A percentile compares a stretch with the other conserved stretches of the same genome.
Conservation (phyloP, 495 filamentous ascomycete species). For the Penicillium robsamsonii region DNA sequence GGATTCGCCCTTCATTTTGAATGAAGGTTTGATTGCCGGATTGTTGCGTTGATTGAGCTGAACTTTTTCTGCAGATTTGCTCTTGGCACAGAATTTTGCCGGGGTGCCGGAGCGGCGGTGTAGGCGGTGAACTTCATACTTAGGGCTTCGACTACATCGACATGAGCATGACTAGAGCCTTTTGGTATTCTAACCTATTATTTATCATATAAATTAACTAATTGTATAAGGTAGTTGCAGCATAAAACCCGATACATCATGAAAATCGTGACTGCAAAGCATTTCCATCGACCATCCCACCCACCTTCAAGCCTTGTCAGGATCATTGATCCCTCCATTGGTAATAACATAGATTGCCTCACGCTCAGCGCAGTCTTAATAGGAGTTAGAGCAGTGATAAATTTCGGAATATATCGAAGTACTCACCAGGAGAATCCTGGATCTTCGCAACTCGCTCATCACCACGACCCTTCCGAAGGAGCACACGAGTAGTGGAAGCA, state of each 20-base stretch:
- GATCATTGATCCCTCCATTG: slow-evolving; percentile 72
- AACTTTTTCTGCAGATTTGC: slow-evolving; percentile 22
- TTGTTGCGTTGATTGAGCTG: slow-evolving; percentile 18
- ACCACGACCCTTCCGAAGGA: slow-evolving; percentile 73
- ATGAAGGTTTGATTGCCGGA: slow-evolving; percentile 11
- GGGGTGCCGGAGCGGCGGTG: slow-evolving; percentile 9
- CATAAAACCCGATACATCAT: neutral
- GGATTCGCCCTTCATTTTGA: slow-evolving; percentile 40
- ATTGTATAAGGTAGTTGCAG: neutral
- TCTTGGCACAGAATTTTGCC: slow-evolving; percentile 25
- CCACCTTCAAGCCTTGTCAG: slow-evolving; percentile 52
- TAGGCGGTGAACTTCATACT: slow-evolving; percentile 15
- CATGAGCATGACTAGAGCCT: slow-evolving; percentile 66
- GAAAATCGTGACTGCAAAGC: neutral
- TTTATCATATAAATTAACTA: neutral
- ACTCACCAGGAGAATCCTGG: slow-evolving; percentile 68
- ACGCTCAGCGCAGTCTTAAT: slow-evolving; percentile 66
- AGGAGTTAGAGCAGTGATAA: slow-evolving; percentile 7
- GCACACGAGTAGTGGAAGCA: slow-evolving; percentile 70
- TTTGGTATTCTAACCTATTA: slow-evolving; percentile 65
- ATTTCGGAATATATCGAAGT: neutral
- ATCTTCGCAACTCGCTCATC: slow-evolving; percentile 81
- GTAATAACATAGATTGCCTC: slow-evolving; percentile 81
- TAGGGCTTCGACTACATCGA: slow-evolving; percentile 52
- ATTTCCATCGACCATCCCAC: neutral